Base-by-base conservation (phyloP, 495 filamentous ascomycete species). In the Xylaria telfairii region DNA sequence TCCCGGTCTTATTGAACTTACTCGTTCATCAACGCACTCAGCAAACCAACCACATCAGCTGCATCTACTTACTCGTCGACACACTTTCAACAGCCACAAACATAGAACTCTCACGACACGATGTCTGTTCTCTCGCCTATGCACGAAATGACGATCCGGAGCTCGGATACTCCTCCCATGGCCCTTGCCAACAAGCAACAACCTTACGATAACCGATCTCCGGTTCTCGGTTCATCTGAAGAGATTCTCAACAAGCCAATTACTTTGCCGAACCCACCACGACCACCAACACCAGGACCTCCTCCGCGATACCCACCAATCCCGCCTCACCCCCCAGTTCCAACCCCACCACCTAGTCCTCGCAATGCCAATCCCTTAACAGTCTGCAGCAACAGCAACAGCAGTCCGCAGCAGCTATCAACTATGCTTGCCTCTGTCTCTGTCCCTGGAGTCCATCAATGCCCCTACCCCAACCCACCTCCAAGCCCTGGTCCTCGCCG, bases 201-300 rank as follows among this genome's bases (percentile, higher is more conserved):
- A 37, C 32, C 9, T 17, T 51, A 39, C 39, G n/a, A 47, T 21
- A 69, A 15, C 42, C 67, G 21, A 28, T 62, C 67, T 39, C 26
- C 44, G 41, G 4, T 26, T 13, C 28, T 51, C 6, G 56, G 24
- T 32, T 51, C 21, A 39, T 24, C 56, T 1, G 17, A 13, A 9
- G 24, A 24, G 37, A 46, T 15, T 28, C 42, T 28, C 8, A 62
- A 6, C 46, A 59, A 63, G 62, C 68, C 63, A 28, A 51, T 70
- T 39, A 70, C 72, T 12, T 69, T 77, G 34, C 75, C 76, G 41
- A 44, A 76, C 51, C 76, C 76, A 65, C 74, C 76, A 19, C 74
- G 74, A 68, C 74, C 76, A 67, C 76, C 74, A 69, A 78, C 76
- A 49, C 76, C 76, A 41, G 76, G 76, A 19, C 74, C 74, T 71